A percentile compares a stretch with the other conserved stretches of the same genome.
These are phyloP conservation scores for Globisporangium cylindrosporum DNA, from an alignment of 352 stramenopile genomes.

Conservation along the genomic window DNA sequence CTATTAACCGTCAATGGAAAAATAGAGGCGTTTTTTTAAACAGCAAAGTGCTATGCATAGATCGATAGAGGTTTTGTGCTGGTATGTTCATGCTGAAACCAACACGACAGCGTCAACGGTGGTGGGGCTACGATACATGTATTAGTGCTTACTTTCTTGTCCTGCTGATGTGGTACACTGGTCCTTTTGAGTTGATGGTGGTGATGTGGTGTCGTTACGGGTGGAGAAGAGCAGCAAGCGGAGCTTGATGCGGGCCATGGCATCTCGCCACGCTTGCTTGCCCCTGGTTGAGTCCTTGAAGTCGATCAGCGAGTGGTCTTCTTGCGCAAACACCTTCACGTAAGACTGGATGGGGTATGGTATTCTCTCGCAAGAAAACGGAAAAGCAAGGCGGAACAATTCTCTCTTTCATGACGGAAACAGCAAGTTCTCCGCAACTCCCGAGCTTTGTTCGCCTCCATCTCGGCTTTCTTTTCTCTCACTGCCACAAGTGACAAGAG, in stretches of 20 bases:
- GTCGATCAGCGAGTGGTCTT: neutral
- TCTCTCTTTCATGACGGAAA: neutral
- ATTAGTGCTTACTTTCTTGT: neutral
- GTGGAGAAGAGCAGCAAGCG: neutral
- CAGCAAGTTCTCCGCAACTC: neutral
- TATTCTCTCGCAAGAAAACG: neutral
- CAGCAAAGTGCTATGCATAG: too few relatives aligned
- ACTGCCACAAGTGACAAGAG: neutral
- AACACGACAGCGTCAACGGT: too few relatives aligned
- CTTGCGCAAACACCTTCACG: neutral
- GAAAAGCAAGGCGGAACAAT: neutral
- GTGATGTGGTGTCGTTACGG: neutral
- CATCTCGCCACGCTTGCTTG: neutral
- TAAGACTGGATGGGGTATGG: neutral
- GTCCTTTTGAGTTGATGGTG: neutral
- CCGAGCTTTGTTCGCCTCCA: neutral
- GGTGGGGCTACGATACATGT: conserved; percentile 5
- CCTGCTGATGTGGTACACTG: neutral
- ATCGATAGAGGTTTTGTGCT: too few relatives aligned
- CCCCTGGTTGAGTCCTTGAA: neutral
- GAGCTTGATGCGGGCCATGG: neutral
- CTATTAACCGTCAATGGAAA: too few relatives aligned
- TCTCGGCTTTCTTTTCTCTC: neutral
- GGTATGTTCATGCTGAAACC: too few relatives aligned
- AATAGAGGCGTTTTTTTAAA: too few relatives aligned